A percentile compares a stretch with the other conserved stretches of the same genome.
Evolutionary conservation across 129 eudicot genomes (phyloP).

Genomic region (Gnaphalium uliginosum): DNA sequence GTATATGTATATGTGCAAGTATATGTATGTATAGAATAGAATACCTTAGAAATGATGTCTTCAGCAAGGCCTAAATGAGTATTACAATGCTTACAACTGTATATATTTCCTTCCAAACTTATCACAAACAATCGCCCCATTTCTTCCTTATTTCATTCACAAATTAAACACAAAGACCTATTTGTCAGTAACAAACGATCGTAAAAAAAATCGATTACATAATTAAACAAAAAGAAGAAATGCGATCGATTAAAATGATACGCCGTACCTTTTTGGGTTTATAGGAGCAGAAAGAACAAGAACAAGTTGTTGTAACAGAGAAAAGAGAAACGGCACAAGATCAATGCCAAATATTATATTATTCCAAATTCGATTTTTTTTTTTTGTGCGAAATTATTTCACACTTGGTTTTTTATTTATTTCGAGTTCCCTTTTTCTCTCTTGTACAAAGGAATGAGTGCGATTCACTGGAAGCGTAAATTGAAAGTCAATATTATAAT

Average conservation of each 20-base stretch:
- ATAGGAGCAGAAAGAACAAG: neutral
- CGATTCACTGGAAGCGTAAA: no score
- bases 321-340: neutral
- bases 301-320: neutral
- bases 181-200: neutral
- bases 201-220: neutral
- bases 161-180: neutral
- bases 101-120: conserved; percentile 50
- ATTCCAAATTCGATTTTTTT: neutral
- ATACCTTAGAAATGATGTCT: conserved; percentile 62
- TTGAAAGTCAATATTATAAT: no score
- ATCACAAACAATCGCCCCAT: conserved; percentile 65
- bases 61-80: conserved; percentile 50
- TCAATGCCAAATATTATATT: neutral
- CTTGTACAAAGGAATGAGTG: no score
- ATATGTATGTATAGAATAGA: neutral
- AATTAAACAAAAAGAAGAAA: neutral
- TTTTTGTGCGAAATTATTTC: no score
- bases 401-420: neutral
- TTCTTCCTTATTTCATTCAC: neutral
- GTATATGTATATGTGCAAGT: neutral
- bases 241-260: neutral
- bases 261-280: neutral
- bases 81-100: conserved; percentile 62
- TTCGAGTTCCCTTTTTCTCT: no score